Conservation (phyloP, 805 yeast species). For the Wickerhamiella dianesei region DNA sequence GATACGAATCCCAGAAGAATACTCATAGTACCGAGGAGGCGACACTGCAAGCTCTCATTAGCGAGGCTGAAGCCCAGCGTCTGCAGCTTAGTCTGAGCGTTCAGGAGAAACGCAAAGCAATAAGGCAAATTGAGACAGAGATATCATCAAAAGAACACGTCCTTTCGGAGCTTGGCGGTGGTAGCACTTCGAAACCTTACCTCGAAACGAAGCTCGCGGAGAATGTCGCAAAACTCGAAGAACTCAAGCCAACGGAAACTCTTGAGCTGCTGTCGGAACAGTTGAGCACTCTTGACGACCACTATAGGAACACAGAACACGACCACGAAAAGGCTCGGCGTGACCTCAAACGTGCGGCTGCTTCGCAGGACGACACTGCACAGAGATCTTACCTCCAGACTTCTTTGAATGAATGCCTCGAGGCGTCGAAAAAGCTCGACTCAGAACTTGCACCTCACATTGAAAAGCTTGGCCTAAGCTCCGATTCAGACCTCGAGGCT, state of each 20-base stretch:
- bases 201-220: neutral
- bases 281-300: neutral
- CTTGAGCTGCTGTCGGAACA: neutral
- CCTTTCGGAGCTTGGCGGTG: neutral
- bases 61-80: conserved; percentile 18
- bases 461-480: neutral
- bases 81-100: conserved; percentile 17
- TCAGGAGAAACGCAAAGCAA: conserved; percentile 3
- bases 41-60: conserved; percentile 15
- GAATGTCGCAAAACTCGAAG: neutral
- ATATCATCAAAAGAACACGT: neutral
- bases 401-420: neutral
- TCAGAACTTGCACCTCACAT: neutral
- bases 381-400: neutral
- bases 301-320: neutral
- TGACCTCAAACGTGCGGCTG: neutral
- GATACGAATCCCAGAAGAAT: conserved; percentile 11
- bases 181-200: neutral
- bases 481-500: neutral
- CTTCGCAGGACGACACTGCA: neutral
- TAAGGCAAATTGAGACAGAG: conserved; percentile 4
- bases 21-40: conserved; percentile 24
- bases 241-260: neutral
- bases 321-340: neutral
- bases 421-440: neutral